Evolutionary conservation across 345 rosid species (phyloP), one percentile per base, ranked within the genome.

Genomic region (Odontarrhena argentea): DNA sequence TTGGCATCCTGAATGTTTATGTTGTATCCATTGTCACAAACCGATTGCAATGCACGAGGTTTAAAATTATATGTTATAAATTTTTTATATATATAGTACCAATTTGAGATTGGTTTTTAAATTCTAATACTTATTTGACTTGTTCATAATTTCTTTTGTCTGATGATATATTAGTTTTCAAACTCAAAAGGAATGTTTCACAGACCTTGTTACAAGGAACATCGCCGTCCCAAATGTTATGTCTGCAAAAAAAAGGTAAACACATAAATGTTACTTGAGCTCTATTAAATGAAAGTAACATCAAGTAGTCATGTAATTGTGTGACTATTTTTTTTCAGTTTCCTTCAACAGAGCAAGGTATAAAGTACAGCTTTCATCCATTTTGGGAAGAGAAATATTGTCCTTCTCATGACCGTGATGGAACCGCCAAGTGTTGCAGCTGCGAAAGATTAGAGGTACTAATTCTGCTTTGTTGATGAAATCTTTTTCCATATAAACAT

Each of bases 41-140:
- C 87, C 96, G 41, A 79, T 92, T 53, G 82, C 81, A 9, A 84
- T 80, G 52, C 73, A 63, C 22, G 88, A 87, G 94, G 97, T 92
- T 75, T 37, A 1, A 30, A n/a, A 46, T 6, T 63, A 37, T 32
- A 32, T 4, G 6, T 5, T 1, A 37, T 35, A 45, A 32, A 5
- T 2, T 32, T 28, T 32, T 18, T 18, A 18, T 18, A 18, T 28
- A 32, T 32, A 3, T 32, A 32, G 7, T 37, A 69, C 10, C 53
- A 43, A 0, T 55, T 25, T 10, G 36, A 32, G 22, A 18, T 18
- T 18, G 22, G 22, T 0, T 18, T 5, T 3, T 32, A 28, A 28
- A 45, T 55, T 28, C 22, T 18, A 8, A 2, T 52, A 32, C 36
- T 1, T 6, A 0, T 4, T 32, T 32, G 36, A 32, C 7, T 4